These are phyloP conservation scores for Trichoderma koningiopsis DNA, from an alignment of 2,329 filamentous ascomycete genomes.

Conservation along the genomic window DNA sequence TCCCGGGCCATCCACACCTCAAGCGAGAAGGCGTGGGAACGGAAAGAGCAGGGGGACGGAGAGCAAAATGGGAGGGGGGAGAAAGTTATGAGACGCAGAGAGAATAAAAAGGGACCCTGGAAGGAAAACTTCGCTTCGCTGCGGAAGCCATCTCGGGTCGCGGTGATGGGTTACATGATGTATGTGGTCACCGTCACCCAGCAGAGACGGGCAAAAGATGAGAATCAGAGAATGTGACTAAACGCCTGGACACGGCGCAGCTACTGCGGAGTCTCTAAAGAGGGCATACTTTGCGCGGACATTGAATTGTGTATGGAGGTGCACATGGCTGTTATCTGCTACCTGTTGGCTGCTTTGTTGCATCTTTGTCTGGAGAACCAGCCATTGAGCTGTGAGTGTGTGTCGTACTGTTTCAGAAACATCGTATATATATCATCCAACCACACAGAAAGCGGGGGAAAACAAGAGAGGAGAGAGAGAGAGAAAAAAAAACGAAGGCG, in stretches of 20 bases:
- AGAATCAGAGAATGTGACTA: constrained; percentile 13
- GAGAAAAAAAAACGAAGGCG: neutral
- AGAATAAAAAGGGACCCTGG: neutral
- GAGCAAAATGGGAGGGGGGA: neutral
- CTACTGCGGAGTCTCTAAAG: constrained; percentile 3
- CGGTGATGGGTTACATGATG: neutral
- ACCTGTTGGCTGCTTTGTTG: neutral
- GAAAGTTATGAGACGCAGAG: neutral
- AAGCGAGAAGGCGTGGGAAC: constrained; percentile 14
- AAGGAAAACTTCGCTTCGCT: neutral
- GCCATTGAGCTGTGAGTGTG: neutral
- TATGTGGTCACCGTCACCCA: neutral
- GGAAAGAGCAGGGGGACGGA: constrained; percentile 2
- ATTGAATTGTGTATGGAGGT: neutral
- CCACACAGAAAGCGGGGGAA: constrained; percentile 18
- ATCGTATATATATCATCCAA: constrained; percentile 1
- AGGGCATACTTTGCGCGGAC: neutral
- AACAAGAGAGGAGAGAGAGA: neutral
- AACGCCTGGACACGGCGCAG: neutral
- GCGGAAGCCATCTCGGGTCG: constrained; percentile 20
- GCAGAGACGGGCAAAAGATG: neutral
- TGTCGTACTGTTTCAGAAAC: constrained; percentile 6
- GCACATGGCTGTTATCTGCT: neutral
- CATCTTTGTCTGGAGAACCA: neutral
- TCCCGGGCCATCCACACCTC: constrained; percentile 25